phyloP scores from a whole-genome alignment of 2,329 filamentous ascomycete genomes.

The Fusarium haematococcum region DNA sequence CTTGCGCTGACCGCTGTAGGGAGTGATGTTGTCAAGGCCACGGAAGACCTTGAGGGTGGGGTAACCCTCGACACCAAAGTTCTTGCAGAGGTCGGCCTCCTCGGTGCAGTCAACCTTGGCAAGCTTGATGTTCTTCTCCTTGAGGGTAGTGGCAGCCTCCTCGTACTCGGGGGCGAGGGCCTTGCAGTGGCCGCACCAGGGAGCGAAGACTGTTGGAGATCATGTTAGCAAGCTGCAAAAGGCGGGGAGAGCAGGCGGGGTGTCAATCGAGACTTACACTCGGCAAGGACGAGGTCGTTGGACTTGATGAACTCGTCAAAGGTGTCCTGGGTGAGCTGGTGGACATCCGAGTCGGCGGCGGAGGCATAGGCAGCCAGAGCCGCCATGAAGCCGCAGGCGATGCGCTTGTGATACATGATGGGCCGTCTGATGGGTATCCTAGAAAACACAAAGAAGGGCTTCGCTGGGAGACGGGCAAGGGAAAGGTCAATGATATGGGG shows the following conservation, averaged over 20 bases:
- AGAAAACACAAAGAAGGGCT: slow-evolving; percentile 38
- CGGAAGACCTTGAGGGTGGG: slow-evolving; percentile 99
- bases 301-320: slow-evolving; percentile 88
- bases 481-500: slow-evolving; percentile 26
- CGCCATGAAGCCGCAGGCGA: slow-evolving; percentile 66
- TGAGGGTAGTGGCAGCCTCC: slow-evolving; percentile 83
- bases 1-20: slow-evolving; percentile 92
- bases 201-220: slow-evolving; percentile 79
- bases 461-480: slow-evolving; percentile 32
- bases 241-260: neutral
- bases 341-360: slow-evolving; percentile 81
- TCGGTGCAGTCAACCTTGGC: slow-evolving; percentile 96
- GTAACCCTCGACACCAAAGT: slow-evolving; percentile 94
- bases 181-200: slow-evolving; percentile 99
- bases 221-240: slow-evolving; percentile 50
- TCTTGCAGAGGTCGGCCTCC: slow-evolving; percentile 90
- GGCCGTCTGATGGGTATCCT: slow-evolving; percentile 41
- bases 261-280: slow-evolving; percentile 75
- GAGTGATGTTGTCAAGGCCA: slow-evolving; percentile 80
- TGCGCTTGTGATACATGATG: slow-evolving; percentile 63
- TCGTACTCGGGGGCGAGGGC: slow-evolving; percentile 94
- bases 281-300: slow-evolving; percentile 90
- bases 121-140: slow-evolving; percentile 88
- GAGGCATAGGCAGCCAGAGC: slow-evolving; percentile 69
- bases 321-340: slow-evolving; percentile 84